Evolutionary conservation across 139 green algal species (phyloP), one percentile per base, ranked within the genome.

Genomic region (Raphidocelis subcapitata): DNA sequence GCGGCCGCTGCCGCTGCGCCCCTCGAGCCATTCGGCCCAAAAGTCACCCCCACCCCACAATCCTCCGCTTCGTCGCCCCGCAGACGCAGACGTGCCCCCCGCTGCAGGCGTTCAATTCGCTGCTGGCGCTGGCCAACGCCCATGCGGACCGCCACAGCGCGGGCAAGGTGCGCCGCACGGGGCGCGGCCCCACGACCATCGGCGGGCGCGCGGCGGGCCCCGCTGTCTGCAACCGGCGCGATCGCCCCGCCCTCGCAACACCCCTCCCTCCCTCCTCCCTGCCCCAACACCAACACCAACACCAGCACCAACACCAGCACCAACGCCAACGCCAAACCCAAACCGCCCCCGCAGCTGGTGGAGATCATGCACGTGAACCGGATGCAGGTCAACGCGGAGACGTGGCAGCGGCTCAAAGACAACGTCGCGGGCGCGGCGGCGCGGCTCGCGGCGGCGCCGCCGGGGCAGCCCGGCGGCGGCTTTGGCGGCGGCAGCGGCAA

Each of bases 161-260:
- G 15, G 44, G 69, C 23, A 69, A 77, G 70, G 70, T 77, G n/a
- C 26, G n/a, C n/a, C n/a, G n/a, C n/a, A n/a, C n/a, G n/a, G 55
- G 55, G 55, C 24, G 26, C 24, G 8, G 55, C 55, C 5, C 8
- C 55, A 62, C 10, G 5, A 29, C 8, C n/a, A 31, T 62, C 26
- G 14, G 10, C 14, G 26, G 10, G 14, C 16, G 26, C 24, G 55
- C n/a, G 10, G 16, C 10, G 5, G 10, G 26, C 24, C 14, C 14
- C 10, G 24, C 5, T 31, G 8, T 8, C 55, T 28, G 55, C 55
- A 35, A 12, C 14, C 26, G 14, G 8, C 5, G 55, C 24, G 10
- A 35, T 5, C 26, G 55, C 26, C 26, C 55, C 24, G 10, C 14
- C 10, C 26, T 29, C 10, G 55, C 24, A 62, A 16, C 26, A 31